These are phyloP conservation scores for Botrytis squamosa DNA, from an alignment of 2,329 filamentous ascomycete genomes.

Conservation along the genomic window DNA sequence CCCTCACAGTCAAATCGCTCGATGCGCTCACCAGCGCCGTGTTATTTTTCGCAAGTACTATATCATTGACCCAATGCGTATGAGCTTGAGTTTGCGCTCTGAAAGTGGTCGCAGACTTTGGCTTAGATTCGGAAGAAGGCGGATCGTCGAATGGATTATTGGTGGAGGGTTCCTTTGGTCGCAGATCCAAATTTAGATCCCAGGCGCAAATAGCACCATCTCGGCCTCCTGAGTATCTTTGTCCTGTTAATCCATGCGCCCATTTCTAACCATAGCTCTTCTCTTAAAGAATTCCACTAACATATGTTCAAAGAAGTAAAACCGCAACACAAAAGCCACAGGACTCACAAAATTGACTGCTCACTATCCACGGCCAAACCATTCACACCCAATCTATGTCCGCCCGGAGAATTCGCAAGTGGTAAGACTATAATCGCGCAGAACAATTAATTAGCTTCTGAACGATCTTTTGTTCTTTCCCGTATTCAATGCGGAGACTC, in stretches of 20 bases:
- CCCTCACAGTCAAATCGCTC: constrained; percentile 70
- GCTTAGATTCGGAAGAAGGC: constrained; percentile 39
- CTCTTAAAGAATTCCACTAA: constrained; percentile 2
- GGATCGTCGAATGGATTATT: constrained; percentile 39
- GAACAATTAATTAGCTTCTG: neutral
- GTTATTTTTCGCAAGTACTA: constrained; percentile 64
- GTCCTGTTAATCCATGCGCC: constrained; percentile 24
- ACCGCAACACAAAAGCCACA: neutral
- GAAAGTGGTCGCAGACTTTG: constrained; percentile 54
- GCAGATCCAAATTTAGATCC: constrained; percentile 76
- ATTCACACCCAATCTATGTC: constrained; percentile 92
- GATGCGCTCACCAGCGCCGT: constrained; percentile 68
- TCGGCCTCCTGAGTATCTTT: constrained; percentile 89
- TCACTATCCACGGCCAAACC: constrained; percentile 83
- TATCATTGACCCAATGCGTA: constrained; percentile 77
- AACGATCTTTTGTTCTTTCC: constrained; percentile 15
- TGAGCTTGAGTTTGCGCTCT: constrained; percentile 66
- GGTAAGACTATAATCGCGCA: constrained; percentile 57
- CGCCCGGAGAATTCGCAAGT: constrained; percentile 71
- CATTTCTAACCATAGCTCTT: neutral
- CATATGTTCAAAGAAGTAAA: constrained; percentile 17
- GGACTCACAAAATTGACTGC: constrained; percentile 74
- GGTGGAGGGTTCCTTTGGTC: constrained; percentile 28
- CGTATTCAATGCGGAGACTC: neutral
- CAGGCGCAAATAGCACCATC: constrained; percentile 96